Conservation (phyloP, 345 rosid genomes). For the Ailanthus altissimus region DNA sequence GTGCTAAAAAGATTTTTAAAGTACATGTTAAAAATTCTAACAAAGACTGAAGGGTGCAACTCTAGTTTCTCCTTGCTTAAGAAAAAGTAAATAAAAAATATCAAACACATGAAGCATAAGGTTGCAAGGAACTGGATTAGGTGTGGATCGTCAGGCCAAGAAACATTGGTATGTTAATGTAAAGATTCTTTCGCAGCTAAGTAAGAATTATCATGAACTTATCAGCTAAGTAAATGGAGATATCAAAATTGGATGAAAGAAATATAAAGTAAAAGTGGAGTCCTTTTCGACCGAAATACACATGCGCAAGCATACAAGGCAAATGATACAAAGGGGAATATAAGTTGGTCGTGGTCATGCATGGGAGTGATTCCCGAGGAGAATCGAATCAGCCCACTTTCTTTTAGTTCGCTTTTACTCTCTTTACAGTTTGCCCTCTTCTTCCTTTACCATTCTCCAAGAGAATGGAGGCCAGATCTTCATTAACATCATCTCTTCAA, state of each 20-base stretch:
- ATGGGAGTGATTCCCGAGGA: constrained; percentile 54
- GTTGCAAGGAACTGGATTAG: background rate
- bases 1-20: too few relatives aligned
- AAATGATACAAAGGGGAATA: constrained; percentile 2
- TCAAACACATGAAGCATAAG: background rate
- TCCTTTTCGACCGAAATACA: constrained; percentile 13
- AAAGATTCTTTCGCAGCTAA: background rate
- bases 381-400: constrained; percentile 52
- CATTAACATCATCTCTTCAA: background rate
- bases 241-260: constrained; percentile 7
- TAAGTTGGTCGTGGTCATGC: constrained; percentile 49
- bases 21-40: too few relatives aligned
- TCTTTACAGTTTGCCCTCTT: constrained; percentile 50
- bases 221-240: constrained; percentile 5
- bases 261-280: constrained; percentile 16
- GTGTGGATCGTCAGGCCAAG: background rate
- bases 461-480: constrained; percentile 55
- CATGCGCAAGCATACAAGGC: constrained; percentile 12
- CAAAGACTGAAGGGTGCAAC: too few relatives aligned
- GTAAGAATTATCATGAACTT: background rate
- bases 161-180: background rate
- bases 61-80: too few relatives aligned
- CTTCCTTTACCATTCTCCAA: constrained; percentile 54
- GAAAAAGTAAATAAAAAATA: background rate
- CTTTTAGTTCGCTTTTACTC: constrained; percentile 6